These are phyloP conservation scores for Fonsecaea erecta DNA, from an alignment of 2,329 filamentous ascomycete genomes.

Conservation along the genomic window DNA sequence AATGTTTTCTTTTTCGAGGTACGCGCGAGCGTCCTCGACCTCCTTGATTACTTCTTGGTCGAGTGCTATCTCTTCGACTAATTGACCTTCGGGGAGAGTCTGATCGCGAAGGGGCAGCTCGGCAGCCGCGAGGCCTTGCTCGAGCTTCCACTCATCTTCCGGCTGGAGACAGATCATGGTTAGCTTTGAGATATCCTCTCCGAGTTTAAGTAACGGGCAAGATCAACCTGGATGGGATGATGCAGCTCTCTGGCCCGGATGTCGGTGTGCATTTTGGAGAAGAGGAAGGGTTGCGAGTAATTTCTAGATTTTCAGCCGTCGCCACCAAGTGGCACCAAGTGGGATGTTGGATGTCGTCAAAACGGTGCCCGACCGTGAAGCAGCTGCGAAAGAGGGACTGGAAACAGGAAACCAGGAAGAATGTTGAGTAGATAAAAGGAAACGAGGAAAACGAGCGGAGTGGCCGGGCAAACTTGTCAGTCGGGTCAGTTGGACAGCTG, in stretches of 20 bases:
- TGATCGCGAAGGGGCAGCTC: slow-evolving; percentile 56
- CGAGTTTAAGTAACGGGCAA: neutral
- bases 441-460: slow-evolving; percentile 1
- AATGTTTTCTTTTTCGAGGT: slow-evolving; percentile 47
- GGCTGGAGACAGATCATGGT: slow-evolving; percentile 26
- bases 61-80: slow-evolving; percentile 43
- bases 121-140: slow-evolving; percentile 56
- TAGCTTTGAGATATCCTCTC: slow-evolving; percentile 4
- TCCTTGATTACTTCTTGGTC: slow-evolving; percentile 24
- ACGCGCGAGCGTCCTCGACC: slow-evolving; percentile 20
- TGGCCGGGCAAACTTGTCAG: slow-evolving; percentile 1
- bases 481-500: neutral
- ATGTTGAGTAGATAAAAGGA: slow-evolving; percentile 15
- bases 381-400: neutral
- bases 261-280: slow-evolving; percentile 30
- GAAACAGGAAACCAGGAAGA: neutral
- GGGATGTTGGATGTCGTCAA: neutral
- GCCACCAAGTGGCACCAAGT: neutral
- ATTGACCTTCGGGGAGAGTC: slow-evolving; percentile 45
- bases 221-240: slow-evolving; percentile 25
- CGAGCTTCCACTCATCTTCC: slow-evolving; percentile 59
- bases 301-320: slow-evolving; percentile 2
- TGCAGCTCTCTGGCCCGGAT: slow-evolving; percentile 23
- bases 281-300: neutral
- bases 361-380: neutral